Conservation (phyloP, 306 rosid genomes). For the Malus fusca region DNA sequence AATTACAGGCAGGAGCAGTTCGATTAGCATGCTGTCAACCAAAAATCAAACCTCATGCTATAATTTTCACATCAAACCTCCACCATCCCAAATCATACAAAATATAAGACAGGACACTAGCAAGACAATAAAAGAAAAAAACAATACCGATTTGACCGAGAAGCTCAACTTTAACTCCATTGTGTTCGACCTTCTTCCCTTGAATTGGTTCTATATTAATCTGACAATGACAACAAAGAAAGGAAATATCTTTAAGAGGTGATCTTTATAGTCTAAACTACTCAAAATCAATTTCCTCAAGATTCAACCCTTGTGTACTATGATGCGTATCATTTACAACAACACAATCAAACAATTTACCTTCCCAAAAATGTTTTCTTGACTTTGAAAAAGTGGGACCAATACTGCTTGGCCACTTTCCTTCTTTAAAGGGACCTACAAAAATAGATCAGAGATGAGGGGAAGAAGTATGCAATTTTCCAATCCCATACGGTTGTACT, state of each 20-base stretch:
- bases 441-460: not conserved
- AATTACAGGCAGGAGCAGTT: not conserved
- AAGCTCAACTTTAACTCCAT: constrained; percentile 92
- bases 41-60: not conserved
- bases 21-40: not conserved
- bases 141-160: constrained; percentile 91
- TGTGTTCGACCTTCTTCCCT: constrained; percentile 95
- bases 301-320: not conserved
- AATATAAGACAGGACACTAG: constrained; percentile 3
- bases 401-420: constrained; percentile 80
- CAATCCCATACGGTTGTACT: not conserved
- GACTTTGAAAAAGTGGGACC: constrained; percentile 95
- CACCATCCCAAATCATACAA: not conserved
- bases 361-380: constrained; percentile 95
- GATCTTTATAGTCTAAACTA: not conserved
- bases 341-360: constrained; percentile 31
- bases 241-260: not conserved
- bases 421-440: constrained; percentile 71
- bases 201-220: constrained; percentile 82
- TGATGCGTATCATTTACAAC: not conserved
- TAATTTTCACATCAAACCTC: not conserved
- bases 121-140: not conserved
- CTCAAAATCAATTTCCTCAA: not conserved
- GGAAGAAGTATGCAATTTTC: not conserved
- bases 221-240: constrained; percentile 33